Percentiles rank a stretch among this genome's conserved stretches.
Conservation (phyloP, 2,329 filamentous ascomycete genomes). For the Botrytis aclada region DNA sequence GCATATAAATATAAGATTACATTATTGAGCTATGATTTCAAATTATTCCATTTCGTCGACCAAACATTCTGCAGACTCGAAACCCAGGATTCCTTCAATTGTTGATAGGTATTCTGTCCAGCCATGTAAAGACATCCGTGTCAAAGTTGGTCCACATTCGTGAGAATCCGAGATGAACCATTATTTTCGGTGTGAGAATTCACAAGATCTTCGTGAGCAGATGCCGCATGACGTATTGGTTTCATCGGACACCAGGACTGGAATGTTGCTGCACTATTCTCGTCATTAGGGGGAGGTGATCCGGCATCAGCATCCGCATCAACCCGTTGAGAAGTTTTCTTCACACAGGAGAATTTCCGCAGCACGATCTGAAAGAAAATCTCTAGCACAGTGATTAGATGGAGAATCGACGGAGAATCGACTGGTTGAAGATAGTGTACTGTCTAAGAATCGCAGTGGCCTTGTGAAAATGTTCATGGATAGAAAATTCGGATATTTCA, state of each 20-base stretch:
- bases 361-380: background rate
- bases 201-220: background rate
- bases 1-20: too few relatives aligned
- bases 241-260: background rate
- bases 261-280: background rate
- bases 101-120: background rate
- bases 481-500: background rate
- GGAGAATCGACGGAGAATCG: background rate
- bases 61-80: accelerated
- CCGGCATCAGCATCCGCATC: background rate
- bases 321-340: background rate
- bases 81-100: background rate
- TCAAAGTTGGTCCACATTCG: background rate
- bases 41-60: background rate
- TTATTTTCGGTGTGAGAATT: background rate
- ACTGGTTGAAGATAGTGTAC: background rate
- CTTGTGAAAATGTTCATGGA: background rate
- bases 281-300: background rate
- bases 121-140: background rate
- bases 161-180: background rate
- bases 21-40: accelerated
- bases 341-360: background rate
- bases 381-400: background rate
- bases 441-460: background rate
- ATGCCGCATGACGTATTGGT: background rate